Base-by-base conservation (phyloP, 2,329 filamentous ascomycete genomes). In the Paraphoma sp. region DNA sequence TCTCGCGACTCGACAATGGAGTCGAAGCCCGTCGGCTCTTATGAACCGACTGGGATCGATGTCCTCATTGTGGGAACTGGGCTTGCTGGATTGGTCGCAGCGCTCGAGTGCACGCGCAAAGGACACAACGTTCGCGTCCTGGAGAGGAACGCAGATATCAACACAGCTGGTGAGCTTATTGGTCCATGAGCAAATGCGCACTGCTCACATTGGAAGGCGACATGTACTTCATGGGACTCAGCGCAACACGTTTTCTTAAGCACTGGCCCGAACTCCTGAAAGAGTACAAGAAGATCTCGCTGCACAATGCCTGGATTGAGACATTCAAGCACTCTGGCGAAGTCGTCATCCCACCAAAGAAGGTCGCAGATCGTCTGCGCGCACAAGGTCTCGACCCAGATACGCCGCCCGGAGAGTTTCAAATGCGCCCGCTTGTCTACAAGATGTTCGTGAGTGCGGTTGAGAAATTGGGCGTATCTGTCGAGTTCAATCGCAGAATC, bases 181-280 rank as follows among this genome's bases (percentile, higher is more conserved):
- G 7, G 28, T 17, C 0, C 10, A 30, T 30, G 42, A 6, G 29
- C 40, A 9, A 54, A 30, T 17, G 33, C n/a, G 11, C 23, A 45
- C 23, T 54, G 44, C 57, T 64, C n/a, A 63, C 47, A 29, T 14
- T 41, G 38, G 14, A 51, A 82, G 84, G 84, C 51, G 84, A 86
- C 70, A 86, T 85, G 82, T 85, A 84, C 73, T 85, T 85, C 68
- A 86, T 86, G 81, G 82, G 83, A 9, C 77, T 86, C 18, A 83
- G 81, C 45, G 83, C 83, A 18, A 85, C 82, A 44, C 78, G 77
- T 38, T 84, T 84, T 72, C 80, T 85, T 68, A 82, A 81, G 68
- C 81, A 84, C 57, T 85, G 83, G 82, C 82, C 83, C 9, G 81
- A 84, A 51, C 76, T 86, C 67, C 74, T 76, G 41, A 72, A 77